Base-by-base conservation (phyloP, 192 early-diverging fungal species). In the Backusella mclennaniae region DNA sequence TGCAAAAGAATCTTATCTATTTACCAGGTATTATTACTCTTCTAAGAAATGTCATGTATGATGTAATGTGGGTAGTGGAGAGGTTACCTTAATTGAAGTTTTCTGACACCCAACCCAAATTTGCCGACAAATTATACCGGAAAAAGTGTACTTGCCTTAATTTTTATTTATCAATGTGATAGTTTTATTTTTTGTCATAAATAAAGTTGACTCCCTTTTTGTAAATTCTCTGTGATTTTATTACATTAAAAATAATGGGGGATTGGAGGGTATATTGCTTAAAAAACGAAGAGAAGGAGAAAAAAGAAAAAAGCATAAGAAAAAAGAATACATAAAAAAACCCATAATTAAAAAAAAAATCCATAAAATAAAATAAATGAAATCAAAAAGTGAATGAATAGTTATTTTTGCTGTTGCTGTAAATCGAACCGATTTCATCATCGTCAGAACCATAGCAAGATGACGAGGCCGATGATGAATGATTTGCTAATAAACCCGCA, bases 381-480 rank as follows among this genome's bases (percentile, higher is more conserved):
- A 63, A 63, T 69, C 35, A 67, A 36, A 67, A 67, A 35, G 66
- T 35, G 66, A 67, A 67, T 17, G 66, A 35, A 36, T 31, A 35
- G 35, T 41, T 69, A n/a, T 69, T 69, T 63, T 63, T 63, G 38
- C 36, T 69, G 33, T 36, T 67, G 17, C 67, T 69, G 8, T 69
- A 69, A 21, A 69, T 36, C 6, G 68, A 69, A 12, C 35, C 21
- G 15, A 69, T 39, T 23, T 71, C 70, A 46, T 71, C 70, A 29
- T 71, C 70, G 33, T 71, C 70, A 49, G 70, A 71, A 49, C 70
- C 70, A 71, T 71, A 71, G 49, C 70, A 71, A 49, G 70, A 71
- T 9, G 73, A 74, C 23, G 73, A 66, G 36, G 73, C 73, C 26
- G 73, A 74, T 7, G 73, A 74, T 21, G 38, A 41, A 29, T 35